Base-by-base conservation (phyloP, 108 stramenopile species). In the Nitzschia sp. region DNA sequence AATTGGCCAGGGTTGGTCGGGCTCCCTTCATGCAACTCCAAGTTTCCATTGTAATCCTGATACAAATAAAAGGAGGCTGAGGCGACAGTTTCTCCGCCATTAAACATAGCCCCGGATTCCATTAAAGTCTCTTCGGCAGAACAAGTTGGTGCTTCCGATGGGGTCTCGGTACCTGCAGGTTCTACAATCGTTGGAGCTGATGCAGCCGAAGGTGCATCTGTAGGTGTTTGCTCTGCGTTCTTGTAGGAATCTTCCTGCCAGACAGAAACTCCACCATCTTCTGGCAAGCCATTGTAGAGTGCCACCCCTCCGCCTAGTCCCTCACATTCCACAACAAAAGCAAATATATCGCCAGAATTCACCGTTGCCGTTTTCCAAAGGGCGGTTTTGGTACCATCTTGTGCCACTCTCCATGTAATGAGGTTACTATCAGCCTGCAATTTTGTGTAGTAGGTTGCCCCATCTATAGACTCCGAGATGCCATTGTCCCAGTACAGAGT, bases 401-500 rank as follows among this genome's bases (percentile, higher is more conserved):
- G 42, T 3, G 37, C 21, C n/a, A 25, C 44, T 29, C 43, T 22
- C 67, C 67, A 69, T 17, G 67, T 69, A 44, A 69, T 34, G 6
- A 69, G 56, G 29, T 69, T 69, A 8, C 67, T 34, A 29, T 69
- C 29, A 0, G 37, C 54, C 26, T 69, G 52, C 6, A 69, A 19
- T 44, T 44, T 69, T 0, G 67, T 57, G 41, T 57, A 57, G 53
- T 69, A 69, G 6, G 67, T 50, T 29, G 38, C 56, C 19, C 53
- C 67, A 20, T 51, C n/a, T 8, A 50, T 34, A 22, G 52, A 15
- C 24, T 53, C 67, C n/a, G 29, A 29, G 44, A 57, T 41, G 0
- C 67, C 67, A 25, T 21, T 69, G 10, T 69, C 67, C 67, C 67
- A 69, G 19, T 29, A 38, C 3, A 69, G 39, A 34, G 56, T 56